A percentile compares a stretch with the other conserved stretches of the same genome.
These are phyloP conservation scores for Candida boleticola DNA, from an alignment of 805 yeast genomes.

Conservation along the genomic window DNA sequence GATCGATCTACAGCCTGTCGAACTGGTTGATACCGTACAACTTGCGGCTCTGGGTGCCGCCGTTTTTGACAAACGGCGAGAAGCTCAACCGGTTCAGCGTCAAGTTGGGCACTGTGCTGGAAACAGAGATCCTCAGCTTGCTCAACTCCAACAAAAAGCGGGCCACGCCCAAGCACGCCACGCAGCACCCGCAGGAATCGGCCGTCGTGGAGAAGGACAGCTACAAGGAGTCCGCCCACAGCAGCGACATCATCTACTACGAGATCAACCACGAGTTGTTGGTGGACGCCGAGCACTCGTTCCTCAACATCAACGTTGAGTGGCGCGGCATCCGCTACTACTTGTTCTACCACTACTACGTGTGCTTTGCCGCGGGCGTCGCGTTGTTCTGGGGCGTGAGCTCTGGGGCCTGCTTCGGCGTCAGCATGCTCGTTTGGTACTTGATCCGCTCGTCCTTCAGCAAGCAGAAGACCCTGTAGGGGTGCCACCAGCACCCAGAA, in stretches of 20 bases:
- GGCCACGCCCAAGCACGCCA: neutral
- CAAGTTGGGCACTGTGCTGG: neutral
- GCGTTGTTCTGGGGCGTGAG: slow-evolving; percentile 35
- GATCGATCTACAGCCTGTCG: slow-evolving; percentile 25
- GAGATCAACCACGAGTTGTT: neutral
- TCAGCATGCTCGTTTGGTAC: slow-evolving; percentile 23
- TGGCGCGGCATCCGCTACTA: slow-evolving; percentile 45
- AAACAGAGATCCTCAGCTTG: neutral
- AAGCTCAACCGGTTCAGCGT: neutral
- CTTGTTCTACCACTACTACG: slow-evolving; percentile 31
- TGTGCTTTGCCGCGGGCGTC: slow-evolving; percentile 36
- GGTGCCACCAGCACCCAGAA: too few species aligned
- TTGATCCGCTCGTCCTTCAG: neutral
- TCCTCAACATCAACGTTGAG: slow-evolving; percentile 23
- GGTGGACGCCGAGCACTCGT: neutral
- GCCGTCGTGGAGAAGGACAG: too few species aligned
- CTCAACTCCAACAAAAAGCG: neutral
- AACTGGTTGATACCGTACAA: slow-evolving; percentile 36
- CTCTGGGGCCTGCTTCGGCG: slow-evolving; percentile 25
- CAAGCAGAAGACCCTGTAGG: too few species aligned
- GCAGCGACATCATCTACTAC: neutral
- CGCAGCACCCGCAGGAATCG: too few species aligned
- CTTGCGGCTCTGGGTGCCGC: slow-evolving; percentile 37
- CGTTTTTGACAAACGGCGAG: slow-evolving; percentile 21
- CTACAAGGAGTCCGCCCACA: neutral